These are phyloP conservation scores for Gossypium longicalyx DNA, from an alignment of 345 rosid genomes.

Conservation along the genomic window DNA sequence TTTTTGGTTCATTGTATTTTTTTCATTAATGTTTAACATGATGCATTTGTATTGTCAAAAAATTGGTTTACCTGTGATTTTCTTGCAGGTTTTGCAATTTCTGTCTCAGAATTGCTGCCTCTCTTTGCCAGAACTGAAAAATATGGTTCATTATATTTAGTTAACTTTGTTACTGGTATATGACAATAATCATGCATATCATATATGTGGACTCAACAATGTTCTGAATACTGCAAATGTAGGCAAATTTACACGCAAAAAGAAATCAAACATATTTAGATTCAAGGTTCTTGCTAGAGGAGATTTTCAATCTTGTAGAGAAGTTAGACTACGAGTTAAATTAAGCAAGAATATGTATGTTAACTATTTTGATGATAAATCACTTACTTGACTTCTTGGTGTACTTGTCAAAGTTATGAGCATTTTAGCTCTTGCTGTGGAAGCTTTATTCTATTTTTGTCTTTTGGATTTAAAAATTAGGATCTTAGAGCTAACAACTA, in stretches of 20 bases:
- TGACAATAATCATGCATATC: not conserved
- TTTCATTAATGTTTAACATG: not conserved
- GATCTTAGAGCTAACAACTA: too few relatives aligned
- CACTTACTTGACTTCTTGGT: too few relatives aligned
- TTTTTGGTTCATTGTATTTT: not conserved
- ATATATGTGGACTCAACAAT: not conserved
- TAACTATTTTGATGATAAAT: too few relatives aligned
- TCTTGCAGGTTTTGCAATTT: constrained; percentile 73
- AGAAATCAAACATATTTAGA: not conserved
- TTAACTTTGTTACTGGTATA: not conserved
- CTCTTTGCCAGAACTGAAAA: constrained; percentile 80
- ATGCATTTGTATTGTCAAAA: constrained; percentile 2
- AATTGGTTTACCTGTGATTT: constrained; percentile 58
- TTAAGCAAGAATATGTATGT: not conserved
- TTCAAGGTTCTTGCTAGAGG: not conserved
- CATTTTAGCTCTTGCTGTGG: too few relatives aligned
- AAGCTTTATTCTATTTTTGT: too few relatives aligned
- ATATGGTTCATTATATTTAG: not conserved
- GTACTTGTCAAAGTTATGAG: too few relatives aligned
- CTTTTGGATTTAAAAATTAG: too few relatives aligned
- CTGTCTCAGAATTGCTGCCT: constrained; percentile 63
- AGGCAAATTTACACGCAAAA: not conserved
- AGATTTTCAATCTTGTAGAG: not conserved
- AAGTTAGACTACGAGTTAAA: not conserved
- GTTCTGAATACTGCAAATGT: not conserved